Evolutionary conservation across 306 rosid species (phyloP).

Genomic region (Begonia peltatifolia): DNA sequence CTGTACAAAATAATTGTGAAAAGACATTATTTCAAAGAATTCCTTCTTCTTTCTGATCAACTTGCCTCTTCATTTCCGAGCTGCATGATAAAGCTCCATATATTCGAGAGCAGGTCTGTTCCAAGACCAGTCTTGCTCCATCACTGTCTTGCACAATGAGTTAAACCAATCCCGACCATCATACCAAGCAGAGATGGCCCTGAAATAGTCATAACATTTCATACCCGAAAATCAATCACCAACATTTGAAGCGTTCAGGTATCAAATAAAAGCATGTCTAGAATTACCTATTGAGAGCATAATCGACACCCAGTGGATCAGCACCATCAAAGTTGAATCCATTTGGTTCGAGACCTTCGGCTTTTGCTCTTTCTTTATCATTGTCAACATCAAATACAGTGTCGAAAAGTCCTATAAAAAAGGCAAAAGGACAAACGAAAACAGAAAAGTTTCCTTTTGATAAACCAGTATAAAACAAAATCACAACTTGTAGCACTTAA

Average conservation of each 20-base stretch:
- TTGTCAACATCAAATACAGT: conserved; percentile 76
- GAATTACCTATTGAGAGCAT: conserved; percentile 80
- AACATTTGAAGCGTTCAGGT: too few relatives aligned
- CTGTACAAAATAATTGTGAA: too few relatives aligned
- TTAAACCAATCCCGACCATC: conserved; percentile 68
- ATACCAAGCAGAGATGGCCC: conserved; percentile 89
- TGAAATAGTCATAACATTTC: conserved; percentile 12
- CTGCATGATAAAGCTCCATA: conserved; percentile 91
- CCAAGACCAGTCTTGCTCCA: conserved; percentile 99
- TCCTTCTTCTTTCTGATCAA: too few relatives aligned
- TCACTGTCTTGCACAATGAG: conserved; percentile 66
- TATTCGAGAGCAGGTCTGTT: conserved; percentile 91
- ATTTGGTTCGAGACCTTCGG: conserved; percentile 73
- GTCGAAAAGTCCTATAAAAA: conserved; percentile 60
- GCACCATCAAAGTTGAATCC: conserved; percentile 92
- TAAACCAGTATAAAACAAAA: background rate
- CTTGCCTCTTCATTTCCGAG: conserved; percentile 27
- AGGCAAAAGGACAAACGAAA: background rate
- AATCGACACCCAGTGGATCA: conserved; percentile 72
- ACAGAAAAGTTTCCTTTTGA: background rate
- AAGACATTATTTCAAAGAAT: too few relatives aligned
- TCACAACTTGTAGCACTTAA: background rate
- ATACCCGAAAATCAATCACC: too few relatives aligned
- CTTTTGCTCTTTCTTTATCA: conserved; percentile 71
- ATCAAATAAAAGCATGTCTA: background rate